Evolutionary conservation across 2,329 filamentous ascomycete genomes (phyloP).

Genomic region (Penicillium brasilianum): DNA sequence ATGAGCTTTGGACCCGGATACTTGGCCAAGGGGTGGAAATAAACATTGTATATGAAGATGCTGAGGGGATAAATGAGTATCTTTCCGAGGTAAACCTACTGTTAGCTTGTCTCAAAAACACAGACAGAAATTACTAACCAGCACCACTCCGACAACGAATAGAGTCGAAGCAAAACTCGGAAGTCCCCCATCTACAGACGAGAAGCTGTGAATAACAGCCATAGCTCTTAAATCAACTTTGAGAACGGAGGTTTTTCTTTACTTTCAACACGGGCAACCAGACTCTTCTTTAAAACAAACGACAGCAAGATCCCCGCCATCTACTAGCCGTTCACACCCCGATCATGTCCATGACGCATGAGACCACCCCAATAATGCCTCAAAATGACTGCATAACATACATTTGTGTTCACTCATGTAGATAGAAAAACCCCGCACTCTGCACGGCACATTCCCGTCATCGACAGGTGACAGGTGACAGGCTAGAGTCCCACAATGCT

Average conservation of each 20-base stretch:
- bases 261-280: background rate
- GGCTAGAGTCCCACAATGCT: background rate
- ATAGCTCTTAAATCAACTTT: background rate
- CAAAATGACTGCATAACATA: background rate
- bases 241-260: background rate
- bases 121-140: background rate
- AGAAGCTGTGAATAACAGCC: background rate
- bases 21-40: conserved; percentile 36
- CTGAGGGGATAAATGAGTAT: conserved; percentile 9
- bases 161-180: background rate
- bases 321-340: background rate
- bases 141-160: background rate
- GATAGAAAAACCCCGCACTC: background rate
- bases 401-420: background rate
- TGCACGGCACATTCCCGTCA: background rate
- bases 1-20: conserved; percentile 36
- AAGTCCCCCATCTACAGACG: background rate
- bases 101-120: background rate
- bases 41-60: conserved; percentile 35
- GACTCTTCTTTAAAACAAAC: background rate
- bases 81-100: background rate
- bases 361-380: background rate
- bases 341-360: background rate
- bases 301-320: background rate
- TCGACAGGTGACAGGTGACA: background rate